Evolutionary conservation across 1,284 basidiomycete genomes (phyloP).

Genomic region (Inonotus obliquus): DNA sequence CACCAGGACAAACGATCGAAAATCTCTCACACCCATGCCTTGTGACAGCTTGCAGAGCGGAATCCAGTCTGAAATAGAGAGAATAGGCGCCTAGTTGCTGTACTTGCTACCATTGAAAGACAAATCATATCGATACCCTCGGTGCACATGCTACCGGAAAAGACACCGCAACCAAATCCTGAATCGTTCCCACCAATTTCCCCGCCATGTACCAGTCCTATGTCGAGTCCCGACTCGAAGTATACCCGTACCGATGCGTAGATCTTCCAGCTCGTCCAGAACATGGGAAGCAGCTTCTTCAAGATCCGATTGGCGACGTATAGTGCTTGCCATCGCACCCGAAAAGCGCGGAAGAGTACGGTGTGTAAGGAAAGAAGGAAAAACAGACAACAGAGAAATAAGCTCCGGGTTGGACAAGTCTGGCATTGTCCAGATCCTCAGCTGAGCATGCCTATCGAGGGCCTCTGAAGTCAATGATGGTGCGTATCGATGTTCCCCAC

Average conservation of each 20-base stretch:
- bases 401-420: constrained; percentile 65
- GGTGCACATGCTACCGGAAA: constrained; percentile 41
- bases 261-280: constrained; percentile 48
- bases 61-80: neutral
- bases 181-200: constrained; percentile 71
- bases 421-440: constrained; percentile 61
- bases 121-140: neutral
- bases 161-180: constrained; percentile 64
- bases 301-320: constrained; percentile 42
- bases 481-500: constrained; percentile 11
- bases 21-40: neutral
- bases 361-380: constrained; percentile 64
- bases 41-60: neutral
- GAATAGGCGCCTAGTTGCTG: neutral
- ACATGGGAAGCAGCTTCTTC: constrained; percentile 59
- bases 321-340: constrained; percentile 23
- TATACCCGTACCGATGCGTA: constrained; percentile 65
- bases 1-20: neutral
- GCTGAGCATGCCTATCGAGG: constrained; percentile 1
- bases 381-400: constrained; percentile 54
- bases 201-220: constrained; percentile 58
- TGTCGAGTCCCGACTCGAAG: constrained; percentile 61
- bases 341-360: constrained; percentile 63
- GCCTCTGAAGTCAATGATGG: constrained; percentile 13
- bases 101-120: neutral